Evolutionary conservation across 2,329 filamentous ascomycete species (phyloP).

Genomic region (Epichloe sibirici): DNA sequence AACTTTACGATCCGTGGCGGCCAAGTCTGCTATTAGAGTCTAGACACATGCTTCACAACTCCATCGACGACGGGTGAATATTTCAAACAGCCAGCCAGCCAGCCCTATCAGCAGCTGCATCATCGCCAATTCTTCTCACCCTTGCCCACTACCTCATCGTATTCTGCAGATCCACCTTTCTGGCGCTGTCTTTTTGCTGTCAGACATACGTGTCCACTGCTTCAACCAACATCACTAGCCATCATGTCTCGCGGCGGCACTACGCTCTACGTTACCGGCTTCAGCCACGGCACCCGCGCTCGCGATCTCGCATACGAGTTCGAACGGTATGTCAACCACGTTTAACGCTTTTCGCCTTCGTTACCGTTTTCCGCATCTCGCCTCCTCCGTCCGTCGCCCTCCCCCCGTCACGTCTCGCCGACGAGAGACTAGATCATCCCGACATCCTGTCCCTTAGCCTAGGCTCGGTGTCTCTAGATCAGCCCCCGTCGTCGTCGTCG

Average conservation of each 20-base stretch:
- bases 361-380: slow-evolving; percentile 24
- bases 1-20: slow-evolving; percentile 8
- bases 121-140: neutral
- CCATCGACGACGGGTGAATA: slow-evolving; percentile 3
- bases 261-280: slow-evolving; percentile 97
- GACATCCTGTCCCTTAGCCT: slow-evolving; percentile 15
- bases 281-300: slow-evolving; percentile 95
- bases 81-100: neutral
- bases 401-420: slow-evolving; percentile 18
- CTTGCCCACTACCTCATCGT: neutral
- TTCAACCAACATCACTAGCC: slow-evolving; percentile 8
- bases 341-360: slow-evolving; percentile 27
- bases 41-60: slow-evolving; percentile 2
- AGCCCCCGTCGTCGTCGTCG: slow-evolving; percentile 11
- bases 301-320: slow-evolving; percentile 99
- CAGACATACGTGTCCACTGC: slow-evolving; percentile 4
- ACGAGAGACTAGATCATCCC: slow-evolving; percentile 14
- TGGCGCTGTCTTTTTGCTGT: slow-evolving; percentile 1
- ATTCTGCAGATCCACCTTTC: slow-evolving; percentile 1
- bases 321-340: slow-evolving; percentile 89
- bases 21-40: neutral
- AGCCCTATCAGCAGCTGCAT: slow-evolving; percentile 4
- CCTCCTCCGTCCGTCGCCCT: slow-evolving; percentile 30
- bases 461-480: slow-evolving; percentile 9
- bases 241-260: slow-evolving; percentile 85